These are phyloP conservation scores for Adiantum capillusveneris DNA, from an alignment of 75 land plant species.

Conservation along the genomic window DNA sequence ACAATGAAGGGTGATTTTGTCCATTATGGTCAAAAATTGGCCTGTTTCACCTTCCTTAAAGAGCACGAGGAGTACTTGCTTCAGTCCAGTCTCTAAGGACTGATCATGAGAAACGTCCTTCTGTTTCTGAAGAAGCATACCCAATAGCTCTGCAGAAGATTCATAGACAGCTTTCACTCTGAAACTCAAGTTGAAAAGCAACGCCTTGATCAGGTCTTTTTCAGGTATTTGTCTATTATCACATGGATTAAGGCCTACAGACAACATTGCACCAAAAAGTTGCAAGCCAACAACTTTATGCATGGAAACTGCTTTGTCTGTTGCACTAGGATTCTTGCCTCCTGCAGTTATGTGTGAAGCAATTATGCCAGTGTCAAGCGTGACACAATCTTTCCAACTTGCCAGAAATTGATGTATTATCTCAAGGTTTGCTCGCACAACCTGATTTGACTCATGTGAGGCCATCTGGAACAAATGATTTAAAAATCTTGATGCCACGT, in stretches of 20 bases:
- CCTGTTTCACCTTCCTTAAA: conserved; percentile 24
- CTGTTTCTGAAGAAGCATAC: conserved; percentile 22
- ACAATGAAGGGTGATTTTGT: conserved; percentile 25
- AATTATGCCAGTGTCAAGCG: conserved; percentile 19
- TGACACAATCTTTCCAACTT: conserved; percentile 31
- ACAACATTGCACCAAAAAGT: conserved; percentile 25
- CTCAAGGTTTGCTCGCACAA: conserved; percentile 36
- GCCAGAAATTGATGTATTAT: conserved; percentile 30
- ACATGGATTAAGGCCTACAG: conserved; percentile 21
- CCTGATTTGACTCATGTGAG: conserved; percentile 32
- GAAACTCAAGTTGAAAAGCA: conserved; percentile 25
- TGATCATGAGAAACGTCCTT: conserved; percentile 1
- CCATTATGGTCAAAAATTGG: conserved; percentile 26
- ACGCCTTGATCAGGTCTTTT: conserved; percentile 17
- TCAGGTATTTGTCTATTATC: conserved; percentile 10
- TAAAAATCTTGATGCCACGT: conserved; percentile 24
- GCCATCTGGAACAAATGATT: conserved; percentile 33
- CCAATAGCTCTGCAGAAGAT: conserved; percentile 41
- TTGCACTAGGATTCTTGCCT: conserved; percentile 20
- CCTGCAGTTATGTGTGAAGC: conserved; percentile 18
- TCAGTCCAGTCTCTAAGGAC: conserved; percentile 16
- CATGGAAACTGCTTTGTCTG: conserved; percentile 12
- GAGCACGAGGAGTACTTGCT: conserved; percentile 14
- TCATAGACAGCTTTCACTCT: conserved; percentile 28
- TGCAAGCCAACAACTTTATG: conserved; percentile 35